Base-by-base conservation (phyloP, 192 early-diverging fungal genomes). In the Lobosporangium transversale region DNA sequence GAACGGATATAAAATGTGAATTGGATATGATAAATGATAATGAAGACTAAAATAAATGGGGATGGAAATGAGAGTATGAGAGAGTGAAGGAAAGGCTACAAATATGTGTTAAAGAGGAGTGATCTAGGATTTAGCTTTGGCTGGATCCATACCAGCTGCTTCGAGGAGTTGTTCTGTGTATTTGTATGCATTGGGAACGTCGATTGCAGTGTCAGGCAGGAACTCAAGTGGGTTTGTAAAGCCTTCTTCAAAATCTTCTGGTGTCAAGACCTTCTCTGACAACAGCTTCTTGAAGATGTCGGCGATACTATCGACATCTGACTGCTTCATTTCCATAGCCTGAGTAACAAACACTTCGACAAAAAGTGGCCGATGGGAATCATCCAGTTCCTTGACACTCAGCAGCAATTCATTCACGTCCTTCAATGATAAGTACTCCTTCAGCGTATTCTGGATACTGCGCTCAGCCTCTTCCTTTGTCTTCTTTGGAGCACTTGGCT, bases 121-220 rank as follows among this genome's bases (percentile, higher is more conserved):
- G 9, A n/a, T 35, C 53, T 62, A 66, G 57, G 71, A 50, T 20
- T 62, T 66, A 42, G 64, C 71, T 53, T 43, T 76, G 47, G 57
- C 52, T 17, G 64, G 58, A n/a, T 88, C 82, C 55, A 91, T 78
- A 29, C 59, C 71, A 6, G 82, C 80, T n/a, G 65, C 78, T 30
- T 80, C 81, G 56, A 94, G 66, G 33, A 93, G 74, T 54, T 84
- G 86, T 32, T 84, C 90, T 48, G 90, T 81, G 81, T 82, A 86
- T 36, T 81, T 83, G 81, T 85, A 89, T 12, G 87, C 89, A 43
- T 87, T 80, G 21, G 93, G 92, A 1, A 87, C 85, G 74, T 95
- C 93, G 33, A 86, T 81, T 10, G 87, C 85, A 43, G 92, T 79
- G 62, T 96, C 95, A 40, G 91, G 86, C 48, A 93, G 73, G 53